Evolutionary conservation across 78 protist species (phyloP).

Genomic region (Abeoforma whisleri): DNA sequence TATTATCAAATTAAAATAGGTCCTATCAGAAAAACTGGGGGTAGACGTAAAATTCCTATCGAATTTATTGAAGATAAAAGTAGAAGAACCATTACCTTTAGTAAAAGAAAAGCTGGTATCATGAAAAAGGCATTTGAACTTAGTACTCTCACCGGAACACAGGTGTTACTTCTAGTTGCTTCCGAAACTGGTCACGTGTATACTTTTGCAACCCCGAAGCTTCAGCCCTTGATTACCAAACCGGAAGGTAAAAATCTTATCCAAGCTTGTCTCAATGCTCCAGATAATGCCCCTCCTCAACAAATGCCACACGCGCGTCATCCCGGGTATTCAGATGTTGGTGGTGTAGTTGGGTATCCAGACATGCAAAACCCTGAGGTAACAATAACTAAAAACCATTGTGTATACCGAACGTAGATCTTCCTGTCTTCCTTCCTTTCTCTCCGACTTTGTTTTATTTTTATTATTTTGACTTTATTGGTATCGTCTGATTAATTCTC

Average conservation of each 20-base stretch:
- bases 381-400: too few relatives aligned
- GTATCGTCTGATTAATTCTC: too few relatives aligned
- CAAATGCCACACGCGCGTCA: not conserved
- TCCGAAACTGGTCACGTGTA: slow-evolving; percentile 87
- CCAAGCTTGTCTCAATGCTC: slow-evolving; percentile 49
- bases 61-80: slow-evolving; percentile 74
- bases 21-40: slow-evolving; percentile 43
- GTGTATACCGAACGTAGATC: too few relatives aligned
- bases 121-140: slow-evolving; percentile 81
- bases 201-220: slow-evolving; percentile 86
- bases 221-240: slow-evolving; percentile 79
- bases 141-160: slow-evolving; percentile 80
- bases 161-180: slow-evolving; percentile 78
- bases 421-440: too few relatives aligned
- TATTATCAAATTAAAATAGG: not conserved
- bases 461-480: too few relatives aligned
- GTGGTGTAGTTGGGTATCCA: not conserved
- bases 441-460: too few relatives aligned
- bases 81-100: slow-evolving; percentile 79
- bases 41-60: slow-evolving; percentile 76
- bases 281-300: slow-evolving; percentile 26
- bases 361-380: too few relatives aligned
- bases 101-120: slow-evolving; percentile 71
- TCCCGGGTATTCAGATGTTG: not conserved
- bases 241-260: slow-evolving; percentile 51